Evolutionary conservation across 2,329 filamentous ascomycete genomes (phyloP).

Genomic region (Epichloe glyceriae): DNA sequence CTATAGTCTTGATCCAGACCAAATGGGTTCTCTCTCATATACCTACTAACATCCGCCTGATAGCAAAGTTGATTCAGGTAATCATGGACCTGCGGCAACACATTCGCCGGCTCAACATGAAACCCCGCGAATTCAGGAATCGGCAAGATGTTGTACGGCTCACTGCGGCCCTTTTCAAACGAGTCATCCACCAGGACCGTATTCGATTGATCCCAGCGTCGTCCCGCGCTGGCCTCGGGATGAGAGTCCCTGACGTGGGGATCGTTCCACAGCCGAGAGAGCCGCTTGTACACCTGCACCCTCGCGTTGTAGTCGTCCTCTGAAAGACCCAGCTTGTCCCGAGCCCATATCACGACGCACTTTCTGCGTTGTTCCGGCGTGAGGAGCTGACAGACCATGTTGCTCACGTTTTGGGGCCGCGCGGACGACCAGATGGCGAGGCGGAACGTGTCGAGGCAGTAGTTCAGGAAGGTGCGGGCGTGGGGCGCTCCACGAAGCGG

Average conservation of each 20-base stretch:
- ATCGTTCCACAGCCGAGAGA: conserved; percentile 58
- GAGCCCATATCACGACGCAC: conserved; percentile 62
- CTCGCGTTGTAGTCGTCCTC: conserved; percentile 50
- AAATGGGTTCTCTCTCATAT: conserved; percentile 41
- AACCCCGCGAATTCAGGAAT: conserved; percentile 62
- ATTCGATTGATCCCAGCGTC: conserved; percentile 65
- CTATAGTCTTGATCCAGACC: conserved; percentile 19
- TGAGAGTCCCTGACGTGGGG: conserved; percentile 28
- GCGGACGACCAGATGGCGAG: conserved; percentile 92
- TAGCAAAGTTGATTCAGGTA: conserved; percentile 43
- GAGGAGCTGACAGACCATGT: conserved; percentile 56
- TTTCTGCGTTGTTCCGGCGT: conserved; percentile 33
- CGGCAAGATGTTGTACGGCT: conserved; percentile 72
- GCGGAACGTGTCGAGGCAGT: conserved; percentile 60
- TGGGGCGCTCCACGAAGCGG: conserved; percentile 51
- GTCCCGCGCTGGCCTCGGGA: conserved; percentile 26
- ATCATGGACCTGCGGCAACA: conserved; percentile 47
- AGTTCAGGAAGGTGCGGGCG: conserved; percentile 55
- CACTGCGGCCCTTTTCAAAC: conserved; percentile 61
- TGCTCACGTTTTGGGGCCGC: conserved; percentile 53
- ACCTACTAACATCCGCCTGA: conserved; percentile 49
- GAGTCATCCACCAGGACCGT: conserved; percentile 87
- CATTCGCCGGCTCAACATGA: conserved; percentile 23
- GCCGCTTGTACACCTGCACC: conserved; percentile 81
- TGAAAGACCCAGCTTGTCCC: conserved; percentile 61